These are phyloP conservation scores for Fragaria ananassa DNA, from an alignment of 306 rosid species.

Conservation along the genomic window DNA sequence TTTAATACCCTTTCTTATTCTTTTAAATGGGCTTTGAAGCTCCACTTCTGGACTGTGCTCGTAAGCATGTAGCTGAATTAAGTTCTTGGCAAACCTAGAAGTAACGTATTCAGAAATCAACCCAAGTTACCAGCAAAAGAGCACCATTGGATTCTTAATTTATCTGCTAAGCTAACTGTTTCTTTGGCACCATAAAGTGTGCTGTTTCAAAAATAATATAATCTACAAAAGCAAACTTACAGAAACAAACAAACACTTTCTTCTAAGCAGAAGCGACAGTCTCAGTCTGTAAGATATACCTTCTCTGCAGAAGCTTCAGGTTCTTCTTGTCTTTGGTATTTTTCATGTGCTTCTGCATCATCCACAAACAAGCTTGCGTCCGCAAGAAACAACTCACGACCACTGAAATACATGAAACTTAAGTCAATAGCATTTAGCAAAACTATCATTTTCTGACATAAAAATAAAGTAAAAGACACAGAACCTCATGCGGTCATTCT, in stretches of 20 bases:
- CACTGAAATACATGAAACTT: conserved; percentile 29
- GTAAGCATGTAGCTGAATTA: not conserved
- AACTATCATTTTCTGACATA: not conserved
- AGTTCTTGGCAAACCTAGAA: not conserved
- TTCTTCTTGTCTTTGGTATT: conserved; percentile 69
- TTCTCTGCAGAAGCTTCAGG: conserved; percentile 43
- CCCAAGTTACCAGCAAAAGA: not conserved
- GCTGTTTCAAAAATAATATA: not conserved
- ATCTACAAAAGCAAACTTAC: not conserved
- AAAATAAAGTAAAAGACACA: not conserved
- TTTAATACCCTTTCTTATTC: not conserved
- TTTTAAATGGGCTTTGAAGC: not conserved
- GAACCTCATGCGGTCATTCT: conserved; percentile 96
- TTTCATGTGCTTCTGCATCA: conserved; percentile 89
- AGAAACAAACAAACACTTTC: not conserved
- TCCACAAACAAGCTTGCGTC: conserved; percentile 96
- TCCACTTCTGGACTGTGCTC: not conserved
- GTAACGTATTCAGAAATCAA: not conserved
- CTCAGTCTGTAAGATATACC: conserved; percentile 32
- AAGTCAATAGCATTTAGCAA: not conserved
- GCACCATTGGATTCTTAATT: not conserved
- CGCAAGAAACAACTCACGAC: conserved; percentile 78
- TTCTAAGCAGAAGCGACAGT: not conserved
- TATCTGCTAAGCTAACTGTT: not conserved
- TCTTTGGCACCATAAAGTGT: not conserved